A percentile compares a stretch with the other conserved stretches of the same genome.
Evolutionary conservation across 2,329 filamentous ascomycete genomes (phyloP).

Genomic region (Pseudocercospora ulei): DNA sequence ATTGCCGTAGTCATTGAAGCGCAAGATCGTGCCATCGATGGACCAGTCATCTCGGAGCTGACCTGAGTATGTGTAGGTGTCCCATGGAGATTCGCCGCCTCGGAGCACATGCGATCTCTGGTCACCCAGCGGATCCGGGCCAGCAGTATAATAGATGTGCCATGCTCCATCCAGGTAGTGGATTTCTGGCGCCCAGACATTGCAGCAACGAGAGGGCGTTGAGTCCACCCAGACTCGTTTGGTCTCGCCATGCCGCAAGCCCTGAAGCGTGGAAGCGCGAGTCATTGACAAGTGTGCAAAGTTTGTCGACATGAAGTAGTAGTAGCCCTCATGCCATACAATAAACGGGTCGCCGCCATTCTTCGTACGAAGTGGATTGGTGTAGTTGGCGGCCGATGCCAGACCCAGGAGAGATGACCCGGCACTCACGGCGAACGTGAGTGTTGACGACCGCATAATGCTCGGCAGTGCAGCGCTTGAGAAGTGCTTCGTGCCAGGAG

Average conservation of each 20-base stretch:
- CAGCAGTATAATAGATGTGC: slow-evolving; percentile 52
- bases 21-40: slow-evolving; percentile 48
- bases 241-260: slow-evolving; percentile 46
- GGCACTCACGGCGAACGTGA: slow-evolving; percentile 1
- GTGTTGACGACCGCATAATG: slow-evolving; percentile 7
- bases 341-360: slow-evolving; percentile 49
- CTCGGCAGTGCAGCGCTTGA: no score
- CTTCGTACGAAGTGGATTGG: slow-evolving; percentile 45
- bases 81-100: slow-evolving; percentile 46
- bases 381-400: slow-evolving; percentile 33
- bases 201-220: slow-evolving; percentile 44
- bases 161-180: slow-evolving; percentile 43
- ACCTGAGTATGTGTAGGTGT: slow-evolving; percentile 44
- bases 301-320: slow-evolving; percentile 50
- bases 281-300: slow-evolving; percentile 50
- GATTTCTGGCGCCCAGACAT: slow-evolving; percentile 50
- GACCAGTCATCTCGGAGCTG: slow-evolving; percentile 44
- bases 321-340: slow-evolving; percentile 46
- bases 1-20: slow-evolving; percentile 39
- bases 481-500: no score
- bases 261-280: slow-evolving; percentile 46
- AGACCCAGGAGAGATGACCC: slow-evolving; percentile 2
- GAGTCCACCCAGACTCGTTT: slow-evolving; percentile 46
- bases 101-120: slow-evolving; percentile 47
- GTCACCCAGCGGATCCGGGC: slow-evolving; percentile 39